Conservation (phyloP, 768 basidiomycete genomes). For the Gymnopilus junonius region DNA sequence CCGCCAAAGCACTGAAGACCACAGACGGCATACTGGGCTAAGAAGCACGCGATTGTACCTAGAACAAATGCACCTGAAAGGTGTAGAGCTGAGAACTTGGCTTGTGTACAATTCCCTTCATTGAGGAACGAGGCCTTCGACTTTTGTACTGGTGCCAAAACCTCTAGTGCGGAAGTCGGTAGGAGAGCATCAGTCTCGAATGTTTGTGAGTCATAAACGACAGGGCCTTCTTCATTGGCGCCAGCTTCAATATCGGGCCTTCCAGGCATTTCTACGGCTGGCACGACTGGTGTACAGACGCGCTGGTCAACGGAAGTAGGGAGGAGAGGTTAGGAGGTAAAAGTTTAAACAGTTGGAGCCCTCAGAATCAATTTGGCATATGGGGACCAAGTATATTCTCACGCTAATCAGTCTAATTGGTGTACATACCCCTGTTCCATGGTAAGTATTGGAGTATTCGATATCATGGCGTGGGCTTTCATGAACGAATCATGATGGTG, state of each 20-base stretch:
- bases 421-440: no score
- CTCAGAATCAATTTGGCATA: no score
- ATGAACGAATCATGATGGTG: background rate
- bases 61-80: conserved; percentile 54
- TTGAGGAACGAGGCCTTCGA: conserved; percentile 6
- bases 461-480: no score
- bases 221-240: background rate
- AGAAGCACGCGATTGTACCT: conserved; percentile 54
- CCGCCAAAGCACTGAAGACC: conserved; percentile 41
- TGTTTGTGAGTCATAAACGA: conserved; percentile 17
- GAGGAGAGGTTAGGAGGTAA: background rate
- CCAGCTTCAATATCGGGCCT: conserved; percentile 19
- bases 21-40: conserved; percentile 53
- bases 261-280: conserved; percentile 9
- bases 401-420: background rate
- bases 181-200: conserved; percentile 35
- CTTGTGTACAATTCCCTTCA: conserved; percentile 23
- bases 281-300: background rate
- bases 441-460: no score
- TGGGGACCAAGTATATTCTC: background rate
- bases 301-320: background rate
- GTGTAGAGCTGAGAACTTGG: conserved; percentile 40
- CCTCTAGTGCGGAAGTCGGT: conserved; percentile 22
- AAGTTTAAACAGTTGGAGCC: background rate
- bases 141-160: conserved; percentile 15